A percentile compares a stretch with the other conserved stretches of the same genome.
Conservation (phyloP, 2,329 filamentous ascomycete genomes). For the Arachnomyces sp. region DNA sequence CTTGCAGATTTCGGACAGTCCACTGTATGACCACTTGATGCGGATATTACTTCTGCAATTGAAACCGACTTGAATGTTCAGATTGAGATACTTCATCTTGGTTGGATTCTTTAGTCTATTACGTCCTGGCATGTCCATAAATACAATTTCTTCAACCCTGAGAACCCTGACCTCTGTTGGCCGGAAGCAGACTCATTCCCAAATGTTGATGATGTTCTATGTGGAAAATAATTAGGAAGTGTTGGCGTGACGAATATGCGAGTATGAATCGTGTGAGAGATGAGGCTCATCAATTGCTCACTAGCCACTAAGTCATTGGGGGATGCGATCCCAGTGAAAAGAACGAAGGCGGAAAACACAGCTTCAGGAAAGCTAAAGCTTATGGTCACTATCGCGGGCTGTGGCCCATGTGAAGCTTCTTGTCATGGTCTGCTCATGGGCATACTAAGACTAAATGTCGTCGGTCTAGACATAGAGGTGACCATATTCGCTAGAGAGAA, state of each 20-base stretch:
- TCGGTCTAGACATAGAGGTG: no score
- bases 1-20: constrained; percentile 10
- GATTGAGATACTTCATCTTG: constrained; percentile 12
- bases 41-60: constrained; percentile 5
- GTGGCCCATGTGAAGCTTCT: no score
- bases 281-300: constrained; percentile 7
- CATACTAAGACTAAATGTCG: no score
- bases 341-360: no score
- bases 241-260: constrained; percentile 9
- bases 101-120: constrained; percentile 9
- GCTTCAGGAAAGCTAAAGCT: no score
- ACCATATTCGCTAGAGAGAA: no score
- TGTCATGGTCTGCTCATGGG: no score
- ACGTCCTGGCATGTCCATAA: constrained; percentile 6
- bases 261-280: constrained; percentile 9
- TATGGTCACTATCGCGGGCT: no score
- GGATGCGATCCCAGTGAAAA: no score
- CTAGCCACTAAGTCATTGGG: no score
- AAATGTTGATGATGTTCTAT: constrained; percentile 5
- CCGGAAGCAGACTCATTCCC: constrained; percentile 8
- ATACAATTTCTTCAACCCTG: constrained; percentile 7
- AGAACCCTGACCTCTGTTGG: constrained; percentile 4
- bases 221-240: constrained; percentile 10
- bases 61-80: constrained; percentile 6
- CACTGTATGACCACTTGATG: constrained; percentile 8